phyloP scores from a whole-genome alignment of 2,329 filamentous ascomycete genomes.

The Neocatenulostroma microsporum region DNA sequence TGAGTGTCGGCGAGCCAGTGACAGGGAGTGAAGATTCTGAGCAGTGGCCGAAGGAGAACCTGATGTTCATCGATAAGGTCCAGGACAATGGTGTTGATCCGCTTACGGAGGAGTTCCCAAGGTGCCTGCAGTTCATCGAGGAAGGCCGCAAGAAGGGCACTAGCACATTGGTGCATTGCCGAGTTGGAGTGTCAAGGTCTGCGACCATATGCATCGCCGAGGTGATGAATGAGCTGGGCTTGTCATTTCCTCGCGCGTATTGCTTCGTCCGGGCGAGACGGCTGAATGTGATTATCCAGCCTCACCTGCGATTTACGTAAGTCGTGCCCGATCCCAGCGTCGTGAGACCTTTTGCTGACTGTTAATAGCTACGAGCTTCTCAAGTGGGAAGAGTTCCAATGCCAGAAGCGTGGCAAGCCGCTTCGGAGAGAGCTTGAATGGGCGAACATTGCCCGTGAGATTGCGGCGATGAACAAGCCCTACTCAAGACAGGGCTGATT shows the following conservation, averaged over 20 bases:
- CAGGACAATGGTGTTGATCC: slow-evolving; percentile 97
- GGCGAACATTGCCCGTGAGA: slow-evolving; percentile 78
- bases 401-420: slow-evolving; percentile 45
- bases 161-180: slow-evolving; percentile 89
- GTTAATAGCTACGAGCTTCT: slow-evolving; percentile 64
- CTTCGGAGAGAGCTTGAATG: slow-evolving; percentile 80
- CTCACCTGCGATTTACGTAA: slow-evolving; percentile 82
- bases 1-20: slow-evolving; percentile 86
- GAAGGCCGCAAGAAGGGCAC: slow-evolving; percentile 67
- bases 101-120: slow-evolving; percentile 73
- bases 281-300: slow-evolving; percentile 96
- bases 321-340: slow-evolving; percentile 12
- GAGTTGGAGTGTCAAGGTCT: slow-evolving; percentile 89
- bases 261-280: slow-evolving; percentile 90
- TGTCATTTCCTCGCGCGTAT: slow-evolving; percentile 88
- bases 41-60: slow-evolving; percentile 67
- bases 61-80: slow-evolving; percentile 74
- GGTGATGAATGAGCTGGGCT: slow-evolving; percentile 72
- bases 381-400: slow-evolving; percentile 84
- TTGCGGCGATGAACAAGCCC: slow-evolving; percentile 91
- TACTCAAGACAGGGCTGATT: slow-evolving; percentile 57
- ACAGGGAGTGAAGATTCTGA: slow-evolving; percentile 69
- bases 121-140: slow-evolving; percentile 84
- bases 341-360: slow-evolving; percentile 10
- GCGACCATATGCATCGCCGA: slow-evolving; percentile 99